phyloP scores from a whole-genome alignment of 345 rosid species.

The Heritiera littoralis region DNA sequence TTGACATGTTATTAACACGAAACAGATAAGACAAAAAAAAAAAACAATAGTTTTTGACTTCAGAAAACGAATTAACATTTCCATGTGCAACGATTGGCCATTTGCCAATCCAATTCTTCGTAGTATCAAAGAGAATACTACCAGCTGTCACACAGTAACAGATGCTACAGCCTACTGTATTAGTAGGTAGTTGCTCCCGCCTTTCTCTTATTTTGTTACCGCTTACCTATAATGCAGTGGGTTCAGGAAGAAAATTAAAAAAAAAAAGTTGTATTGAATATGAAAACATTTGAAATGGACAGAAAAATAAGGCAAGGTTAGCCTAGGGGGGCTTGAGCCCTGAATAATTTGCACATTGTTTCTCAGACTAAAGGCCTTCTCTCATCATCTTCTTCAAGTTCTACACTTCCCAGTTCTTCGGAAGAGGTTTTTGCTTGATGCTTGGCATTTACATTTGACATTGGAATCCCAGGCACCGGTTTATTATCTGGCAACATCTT shows the following conservation, averaged over 20 bases:
- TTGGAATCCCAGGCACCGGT: background rate
- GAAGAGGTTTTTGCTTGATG: conserved; percentile 18
- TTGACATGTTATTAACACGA: too few species aligned
- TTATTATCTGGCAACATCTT: conserved; percentile 49
- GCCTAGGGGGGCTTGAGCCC: background rate
- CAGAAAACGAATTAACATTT: too few species aligned
- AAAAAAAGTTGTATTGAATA: background rate
- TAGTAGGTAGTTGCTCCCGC: background rate
- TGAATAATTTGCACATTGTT: background rate
- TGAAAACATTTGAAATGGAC: background rate
- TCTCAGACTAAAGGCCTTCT: conserved; percentile 50
- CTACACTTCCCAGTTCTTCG: conserved; percentile 26
- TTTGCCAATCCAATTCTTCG: background rate
- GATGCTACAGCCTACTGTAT: background rate
- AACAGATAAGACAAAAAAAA: too few species aligned
- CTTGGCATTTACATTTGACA: conserved; percentile 23
- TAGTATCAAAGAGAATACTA: background rate
- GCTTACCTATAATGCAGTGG: background rate
- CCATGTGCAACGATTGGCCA: background rate
- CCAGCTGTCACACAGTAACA: background rate
- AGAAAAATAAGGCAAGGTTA: background rate
- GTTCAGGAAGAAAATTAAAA: background rate
- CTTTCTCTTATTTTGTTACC: background rate
- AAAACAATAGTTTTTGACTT: too few species aligned
- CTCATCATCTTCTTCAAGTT: conserved; percentile 50